Base-by-base conservation (phyloP, 352 stramenopile genomes). In the Phytophthora hybrid region DNA sequence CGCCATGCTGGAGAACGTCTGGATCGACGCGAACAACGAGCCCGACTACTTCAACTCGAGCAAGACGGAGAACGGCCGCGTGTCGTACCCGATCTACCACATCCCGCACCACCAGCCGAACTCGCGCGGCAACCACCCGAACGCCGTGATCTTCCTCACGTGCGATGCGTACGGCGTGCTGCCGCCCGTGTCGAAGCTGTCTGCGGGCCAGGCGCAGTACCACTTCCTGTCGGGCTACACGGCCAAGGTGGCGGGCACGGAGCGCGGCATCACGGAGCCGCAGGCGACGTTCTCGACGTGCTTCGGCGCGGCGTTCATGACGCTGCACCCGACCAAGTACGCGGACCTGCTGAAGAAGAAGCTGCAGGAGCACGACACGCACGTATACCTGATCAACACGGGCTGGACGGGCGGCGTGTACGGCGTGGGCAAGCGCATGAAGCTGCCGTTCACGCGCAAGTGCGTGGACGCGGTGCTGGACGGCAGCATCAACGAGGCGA, bases 211-310 rank as follows among this genome's bases (percentile, higher is more conserved):
- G 87, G 97, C 97, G 59, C 98, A 99, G 93, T 99, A 99, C 82
- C 97, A 99, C 81, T 99, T 99, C 82, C 85, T 99, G 51, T 98
- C 89, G 64, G 97, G 97, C 57, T 99, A 99, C 87, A 99, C 98
- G 47, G 97, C 97, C 69, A 99, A 99, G 85, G 97, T 99, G 68
- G 98, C 97, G 37, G 97, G 98, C 72, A 99, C 97, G 23, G 98
- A 99, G 97, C 60, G 98, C 23, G 23, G 97, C 60, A 90, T 99
- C 63, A 99, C 88, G 44, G 97, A 99, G 79, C 98, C 97, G 11
- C 87, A 85, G 65, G 90, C 97, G 32, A 99, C 95, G 66, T 99
- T 99, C 86, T 97, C 83, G 59, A 92, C 97, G 47, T 99, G 98
- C 84, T 99, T 99, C 81, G 98, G 98, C 64, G 97, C 96, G 49